phyloP scores from a whole-genome alignment of 2,329 filamentous ascomycete species.

The Penicillium paneum region DNA sequence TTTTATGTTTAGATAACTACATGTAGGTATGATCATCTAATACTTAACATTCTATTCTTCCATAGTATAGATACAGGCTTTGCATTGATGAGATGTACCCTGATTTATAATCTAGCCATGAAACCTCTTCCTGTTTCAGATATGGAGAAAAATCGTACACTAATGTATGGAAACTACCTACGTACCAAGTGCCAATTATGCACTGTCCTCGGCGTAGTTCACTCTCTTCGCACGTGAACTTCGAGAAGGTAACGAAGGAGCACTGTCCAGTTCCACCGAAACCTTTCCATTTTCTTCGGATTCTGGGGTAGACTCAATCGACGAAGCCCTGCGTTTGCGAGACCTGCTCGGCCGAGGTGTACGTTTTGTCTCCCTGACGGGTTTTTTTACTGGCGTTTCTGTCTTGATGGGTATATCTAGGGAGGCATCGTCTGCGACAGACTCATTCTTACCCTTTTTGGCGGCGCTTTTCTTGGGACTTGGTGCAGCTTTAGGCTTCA shows the following conservation, averaged over 20 bases:
- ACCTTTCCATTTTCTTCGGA: conserved; percentile 21
- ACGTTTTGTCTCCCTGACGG: conserved; percentile 9
- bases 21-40: neutral
- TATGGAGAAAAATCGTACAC: neutral
- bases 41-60: neutral
- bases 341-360: conserved; percentile 20
- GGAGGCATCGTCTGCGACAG: conserved; percentile 1
- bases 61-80: neutral
- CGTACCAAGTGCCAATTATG: conserved; percentile 10
- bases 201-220: conserved; percentile 36
- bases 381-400: conserved; percentile 17
- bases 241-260: conserved; percentile 16
- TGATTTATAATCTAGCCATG: neutral
- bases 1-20: neutral
- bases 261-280: conserved; percentile 3
- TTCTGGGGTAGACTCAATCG: conserved; percentile 24
- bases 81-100: neutral
- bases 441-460: conserved; percentile 24
- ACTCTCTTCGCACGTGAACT: conserved; percentile 34
- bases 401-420: conserved; percentile 12
- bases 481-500: conserved; percentile 21
- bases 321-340: conserved; percentile 33
- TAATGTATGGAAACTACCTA: neutral
- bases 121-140: neutral
- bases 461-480: conserved; percentile 19